These are phyloP conservation scores for Yamadazyma taylorii DNA, from an alignment of 1,139 yeast species.

Conservation along the genomic window DNA sequence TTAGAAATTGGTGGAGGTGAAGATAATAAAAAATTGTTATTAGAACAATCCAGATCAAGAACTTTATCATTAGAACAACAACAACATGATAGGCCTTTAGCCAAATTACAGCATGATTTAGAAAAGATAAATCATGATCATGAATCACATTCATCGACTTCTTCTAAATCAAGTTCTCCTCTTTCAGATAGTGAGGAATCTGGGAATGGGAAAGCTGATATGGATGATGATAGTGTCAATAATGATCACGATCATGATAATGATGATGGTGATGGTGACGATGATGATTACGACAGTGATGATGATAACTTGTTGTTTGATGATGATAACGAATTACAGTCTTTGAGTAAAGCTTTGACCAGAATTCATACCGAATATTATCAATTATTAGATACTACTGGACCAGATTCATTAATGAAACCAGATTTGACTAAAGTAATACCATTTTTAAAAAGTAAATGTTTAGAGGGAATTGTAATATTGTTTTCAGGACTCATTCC, in stretches of 20 bases:
- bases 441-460: constrained; percentile 67
- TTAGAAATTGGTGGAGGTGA: constrained; percentile 51
- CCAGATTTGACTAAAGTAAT: constrained; percentile 70
- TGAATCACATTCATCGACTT: constrained; percentile 14
- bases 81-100: constrained; percentile 76
- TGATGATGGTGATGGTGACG: constrained; percentile 26
- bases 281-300: constrained; percentile 30
- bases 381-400: constrained; percentile 36
- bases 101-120: constrained; percentile 74
- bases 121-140: constrained; percentile 52
- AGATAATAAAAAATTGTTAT: constrained; percentile 42
- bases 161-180: constrained; percentile 9
- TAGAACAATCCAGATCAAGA: constrained; percentile 57
- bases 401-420: constrained; percentile 14
- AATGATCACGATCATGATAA: constrained; percentile 9
- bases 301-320: constrained; percentile 66
- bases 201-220: constrained; percentile 15
- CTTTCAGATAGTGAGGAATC: constrained; percentile 7
- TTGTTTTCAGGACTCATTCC: constrained; percentile 89
- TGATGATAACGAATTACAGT: constrained; percentile 74
- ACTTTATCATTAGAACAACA: constrained; percentile 62
- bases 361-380: constrained; percentile 71
- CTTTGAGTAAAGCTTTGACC: constrained; percentile 61
- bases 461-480: constrained; percentile 68
- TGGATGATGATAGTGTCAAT: constrained; percentile 9